Base-by-base conservation (phyloP, 164 flowering plant species). In the Litsea cubeba region DNA sequence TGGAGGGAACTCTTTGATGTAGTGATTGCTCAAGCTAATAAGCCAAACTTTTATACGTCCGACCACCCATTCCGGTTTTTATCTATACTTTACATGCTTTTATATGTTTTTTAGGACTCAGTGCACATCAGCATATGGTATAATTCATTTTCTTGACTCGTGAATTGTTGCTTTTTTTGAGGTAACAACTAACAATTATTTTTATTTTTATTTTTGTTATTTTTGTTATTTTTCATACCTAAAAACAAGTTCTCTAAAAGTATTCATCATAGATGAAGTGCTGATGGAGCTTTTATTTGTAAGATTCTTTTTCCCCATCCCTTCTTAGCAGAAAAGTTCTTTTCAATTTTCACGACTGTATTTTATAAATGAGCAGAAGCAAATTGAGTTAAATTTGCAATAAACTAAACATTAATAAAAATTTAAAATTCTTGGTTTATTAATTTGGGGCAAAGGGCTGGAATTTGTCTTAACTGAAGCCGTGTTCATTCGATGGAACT, bases 1-100 rank as follows among this genome's bases (percentile, higher is more conserved):
- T 95, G 99, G 99, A 88, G 93, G 83, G 96, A 95, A 28, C 95
- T 93, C 73, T 95, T 95, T 83, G 99, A 95, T 84, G 99, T 95
- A 68, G 93, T 95, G 72, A 95, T 95, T 81, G 99, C 98, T 64
- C 85, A 89, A 83, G 98, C 99, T 50, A 95, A 91, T 80, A 95
- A 95, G 84, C 99, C 99, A 81, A 86, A 82, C 30, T 95, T 95
- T 73, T 93, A 95, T 83, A 91, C 97, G 24, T 95, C 98, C 65
- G 99, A 95, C 85, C 98, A 91, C 79, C 99, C 94, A 69, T 95
- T 95, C 82, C 95, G 98, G 99, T 94, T 70, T 30, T 85, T 79
- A 32, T 74, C 81, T 68, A 74, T 54, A 73, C n/a, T 54, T 54
- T 2, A 54, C 60, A 54, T 14, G 10, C 32, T 10, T 64, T 15